Conservation (phyloP, 1,284 basidiomycete genomes). For the Pterula multifida region DNA sequence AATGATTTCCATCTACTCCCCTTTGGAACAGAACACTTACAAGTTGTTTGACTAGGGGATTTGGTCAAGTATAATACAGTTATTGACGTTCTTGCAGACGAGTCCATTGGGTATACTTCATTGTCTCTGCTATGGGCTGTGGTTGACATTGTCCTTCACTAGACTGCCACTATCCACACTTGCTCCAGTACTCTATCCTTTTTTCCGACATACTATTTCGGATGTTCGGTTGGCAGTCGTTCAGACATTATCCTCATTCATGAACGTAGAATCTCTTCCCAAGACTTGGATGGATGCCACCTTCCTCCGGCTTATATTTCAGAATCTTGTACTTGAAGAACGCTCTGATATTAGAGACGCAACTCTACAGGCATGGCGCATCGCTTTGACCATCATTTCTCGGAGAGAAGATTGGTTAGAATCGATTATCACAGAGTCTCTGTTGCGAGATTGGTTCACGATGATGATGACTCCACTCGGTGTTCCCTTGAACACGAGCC, state of each 20-base stretch:
- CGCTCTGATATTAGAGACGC: slow-evolving; percentile 75
- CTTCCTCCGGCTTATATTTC: slow-evolving; percentile 81
- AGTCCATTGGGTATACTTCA: slow-evolving; percentile 49
- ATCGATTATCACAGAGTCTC: slow-evolving; percentile 36
- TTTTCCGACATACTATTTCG: slow-evolving; percentile 95
- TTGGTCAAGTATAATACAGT: slow-evolving; percentile 76
- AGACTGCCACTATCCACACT: slow-evolving; percentile 72
- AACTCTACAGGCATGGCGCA: slow-evolving; percentile 72
- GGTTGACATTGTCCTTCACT: no score
- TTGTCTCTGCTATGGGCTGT: background rate
- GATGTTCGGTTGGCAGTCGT: slow-evolving; percentile 91
- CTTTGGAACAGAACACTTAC: slow-evolving; percentile 6
- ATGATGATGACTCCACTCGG: slow-evolving; percentile 90
- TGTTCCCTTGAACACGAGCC: slow-evolving; percentile 58
- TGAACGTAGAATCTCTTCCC: slow-evolving; percentile 65
- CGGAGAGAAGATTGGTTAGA: slow-evolving; percentile 36
- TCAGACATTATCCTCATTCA: slow-evolving; percentile 80
- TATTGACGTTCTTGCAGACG: slow-evolving; percentile 62
- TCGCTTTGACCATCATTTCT: slow-evolving; percentile 49
- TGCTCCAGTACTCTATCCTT: slow-evolving; percentile 86
- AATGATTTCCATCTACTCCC: slow-evolving; percentile 14
- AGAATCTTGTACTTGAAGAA: slow-evolving; percentile 93
- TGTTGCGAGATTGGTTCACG: slow-evolving; percentile 72
- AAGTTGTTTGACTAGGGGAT: slow-evolving; percentile 38
- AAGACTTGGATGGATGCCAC: slow-evolving; percentile 75